A percentile compares a stretch with the other conserved stretches of the same genome.
These are phyloP conservation scores for Lindgomyces ingoldianus DNA, from an alignment of 495 filamentous ascomycete genomes.

Conservation along the genomic window DNA sequence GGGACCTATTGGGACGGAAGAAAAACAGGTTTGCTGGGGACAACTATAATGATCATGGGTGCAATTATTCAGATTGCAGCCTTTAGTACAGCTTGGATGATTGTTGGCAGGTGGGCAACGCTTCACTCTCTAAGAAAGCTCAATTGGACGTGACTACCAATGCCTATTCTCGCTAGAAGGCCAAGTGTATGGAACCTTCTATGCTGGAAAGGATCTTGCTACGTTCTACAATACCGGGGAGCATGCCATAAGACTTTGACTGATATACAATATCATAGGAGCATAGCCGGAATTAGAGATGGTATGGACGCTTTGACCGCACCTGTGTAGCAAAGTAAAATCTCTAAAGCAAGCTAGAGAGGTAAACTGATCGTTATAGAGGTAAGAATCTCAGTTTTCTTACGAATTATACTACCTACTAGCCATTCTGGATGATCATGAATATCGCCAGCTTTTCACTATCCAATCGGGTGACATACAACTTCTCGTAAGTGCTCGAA, in stretches of 20 bases:
- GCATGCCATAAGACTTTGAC: too few relatives aligned
- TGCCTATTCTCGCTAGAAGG: too few relatives aligned
- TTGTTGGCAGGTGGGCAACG: too few relatives aligned
- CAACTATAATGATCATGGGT: slow-evolving; percentile 61
- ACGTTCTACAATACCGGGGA: too few relatives aligned
- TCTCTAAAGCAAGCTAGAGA: slow-evolving; percentile 58
- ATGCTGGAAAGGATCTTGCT: too few relatives aligned
- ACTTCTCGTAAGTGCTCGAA: slow-evolving; percentile 42
- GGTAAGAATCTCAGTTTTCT: too few relatives aligned
- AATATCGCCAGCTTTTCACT: slow-evolving; percentile 61
- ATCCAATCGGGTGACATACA: slow-evolving; percentile 61
- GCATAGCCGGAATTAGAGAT: slow-evolving; percentile 58
- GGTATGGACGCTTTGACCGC: slow-evolving; percentile 66
- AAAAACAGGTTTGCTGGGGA: slow-evolving; percentile 58
- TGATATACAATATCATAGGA: too few relatives aligned
- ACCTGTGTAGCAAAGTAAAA: slow-evolving; percentile 67
- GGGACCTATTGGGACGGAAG: slow-evolving; percentile 60
- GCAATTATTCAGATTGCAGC: slow-evolving; percentile 65
- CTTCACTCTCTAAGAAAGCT: too few relatives aligned
- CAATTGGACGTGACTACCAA: too few relatives aligned
- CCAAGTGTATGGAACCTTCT: too few relatives aligned
- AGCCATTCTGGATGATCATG: too few relatives aligned
- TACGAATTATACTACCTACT: too few relatives aligned
- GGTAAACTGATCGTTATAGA: slow-evolving; percentile 64
- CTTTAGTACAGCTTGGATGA: slow-evolving; percentile 63